A percentile compares a stretch with the other conserved stretches of the same genome.
Conservation (phyloP, 805 yeast species). For the Hanseniaspora jakobsenii region DNA sequence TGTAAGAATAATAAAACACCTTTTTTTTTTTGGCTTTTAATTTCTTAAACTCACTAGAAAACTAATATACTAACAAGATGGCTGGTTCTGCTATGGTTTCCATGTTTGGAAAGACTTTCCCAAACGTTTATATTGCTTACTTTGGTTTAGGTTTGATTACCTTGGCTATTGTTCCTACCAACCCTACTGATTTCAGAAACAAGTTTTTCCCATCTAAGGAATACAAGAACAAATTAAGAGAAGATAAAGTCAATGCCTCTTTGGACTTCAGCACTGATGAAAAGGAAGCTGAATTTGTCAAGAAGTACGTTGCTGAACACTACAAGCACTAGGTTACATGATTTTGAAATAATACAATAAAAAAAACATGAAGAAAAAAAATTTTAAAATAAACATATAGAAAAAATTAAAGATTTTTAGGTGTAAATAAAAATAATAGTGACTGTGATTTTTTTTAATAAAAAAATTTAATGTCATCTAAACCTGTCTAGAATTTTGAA, state of each 20-base stretch:
- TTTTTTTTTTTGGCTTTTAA: too few relatives aligned
- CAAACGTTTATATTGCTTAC: slow-evolving; percentile 13
- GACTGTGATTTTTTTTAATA: too few relatives aligned
- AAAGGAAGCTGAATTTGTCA: slow-evolving; percentile 13
- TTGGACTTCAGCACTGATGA: slow-evolving; percentile 12
- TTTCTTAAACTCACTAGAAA: too few relatives aligned
- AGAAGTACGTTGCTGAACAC: slow-evolving; percentile 15
- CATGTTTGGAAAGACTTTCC: slow-evolving; percentile 13
- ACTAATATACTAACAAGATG: slow-evolving; percentile 4
- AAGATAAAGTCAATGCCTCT: slow-evolving; percentile 13
- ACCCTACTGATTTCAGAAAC: slow-evolving; percentile 13
- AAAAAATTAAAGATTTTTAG: background rate
- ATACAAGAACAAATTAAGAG: slow-evolving; percentile 5
- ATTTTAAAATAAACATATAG: background rate
- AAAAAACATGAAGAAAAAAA: background rate
- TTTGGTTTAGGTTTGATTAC: slow-evolving; percentile 11
- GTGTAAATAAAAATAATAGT: too few relatives aligned
- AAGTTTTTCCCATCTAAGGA: slow-evolving; percentile 11
- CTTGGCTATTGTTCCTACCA: slow-evolving; percentile 8
- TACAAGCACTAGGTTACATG: slow-evolving; percentile 5
- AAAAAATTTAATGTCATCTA: too few relatives aligned
- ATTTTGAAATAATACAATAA: background rate
- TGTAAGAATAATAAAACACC: too few relatives aligned
- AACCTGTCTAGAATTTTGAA: too few relatives aligned
- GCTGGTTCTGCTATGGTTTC: slow-evolving; percentile 15